phyloP scores from a whole-genome alignment of 768 basidiomycete species.

The Tephrocybe rancida region DNA sequence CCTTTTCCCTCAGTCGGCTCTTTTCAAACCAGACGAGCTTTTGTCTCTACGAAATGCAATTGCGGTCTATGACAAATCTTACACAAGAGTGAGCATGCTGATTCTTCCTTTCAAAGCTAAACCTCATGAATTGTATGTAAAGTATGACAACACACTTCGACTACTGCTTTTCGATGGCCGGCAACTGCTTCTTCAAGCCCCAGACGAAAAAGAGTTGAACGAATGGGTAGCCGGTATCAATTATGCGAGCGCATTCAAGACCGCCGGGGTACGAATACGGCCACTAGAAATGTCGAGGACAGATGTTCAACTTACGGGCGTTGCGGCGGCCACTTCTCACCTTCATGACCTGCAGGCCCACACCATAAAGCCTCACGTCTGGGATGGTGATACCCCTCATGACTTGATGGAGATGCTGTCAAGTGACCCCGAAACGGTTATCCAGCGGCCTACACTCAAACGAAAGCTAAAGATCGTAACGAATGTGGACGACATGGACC shows the following conservation, averaged over 20 bases:
- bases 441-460: slow-evolving; percentile 23
- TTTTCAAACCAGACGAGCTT: slow-evolving; percentile 83
- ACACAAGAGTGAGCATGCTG: slow-evolving; percentile 62
- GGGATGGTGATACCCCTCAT: slow-evolving; percentile 44
- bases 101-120: neutral
- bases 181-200: slow-evolving; percentile 79
- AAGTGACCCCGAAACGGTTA: slow-evolving; percentile 24
- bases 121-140: slow-evolving; percentile 5
- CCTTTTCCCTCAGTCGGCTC: slow-evolving; percentile 36
- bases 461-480: slow-evolving; percentile 32
- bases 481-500: slow-evolving; percentile 33
- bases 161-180: slow-evolving; percentile 77
- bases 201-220: slow-evolving; percentile 72
- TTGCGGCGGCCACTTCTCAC: slow-evolving; percentile 86
- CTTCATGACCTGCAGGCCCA: slow-evolving; percentile 64
- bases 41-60: slow-evolving; percentile 76
- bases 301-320: slow-evolving; percentile 77
- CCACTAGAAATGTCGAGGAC: slow-evolving; percentile 66
- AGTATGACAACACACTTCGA: slow-evolving; percentile 78
- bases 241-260: slow-evolving; percentile 92
- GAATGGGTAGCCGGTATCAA: slow-evolving; percentile 93
- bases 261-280: slow-evolving; percentile 81
- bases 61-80: slow-evolving; percentile 79
- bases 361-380: slow-evolving; percentile 31
- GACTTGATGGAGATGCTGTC: slow-evolving; percentile 46